Conservation (phyloP, 2,329 filamentous ascomycete species). For the Teratosphaeria gauchensis region DNA sequence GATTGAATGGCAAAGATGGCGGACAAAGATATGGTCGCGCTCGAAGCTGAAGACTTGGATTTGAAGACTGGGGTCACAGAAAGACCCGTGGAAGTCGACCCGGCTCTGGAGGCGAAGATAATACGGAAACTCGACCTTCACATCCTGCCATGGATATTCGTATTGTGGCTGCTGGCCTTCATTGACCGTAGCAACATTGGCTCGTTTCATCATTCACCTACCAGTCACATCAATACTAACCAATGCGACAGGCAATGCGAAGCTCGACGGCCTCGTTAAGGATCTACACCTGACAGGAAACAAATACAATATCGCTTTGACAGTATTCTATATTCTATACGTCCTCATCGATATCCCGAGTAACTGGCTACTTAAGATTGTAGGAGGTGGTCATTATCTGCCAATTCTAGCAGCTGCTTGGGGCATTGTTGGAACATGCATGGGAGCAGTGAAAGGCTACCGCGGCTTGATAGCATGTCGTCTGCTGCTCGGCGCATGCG, state of each 20-base stretch:
- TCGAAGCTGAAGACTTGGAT: conserved; percentile 4
- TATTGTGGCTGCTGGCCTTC: conserved; percentile 38
- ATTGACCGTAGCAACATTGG: conserved; percentile 32
- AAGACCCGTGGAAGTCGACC: not conserved
- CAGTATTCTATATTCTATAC: no score
- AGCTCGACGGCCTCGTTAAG: conserved; percentile 31
- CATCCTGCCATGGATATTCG: conserved; percentile 38
- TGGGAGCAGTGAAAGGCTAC: no score
- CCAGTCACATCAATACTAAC: not conserved
- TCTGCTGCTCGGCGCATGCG: no score
- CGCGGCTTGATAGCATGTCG: no score
- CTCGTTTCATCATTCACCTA: conserved; percentile 1
- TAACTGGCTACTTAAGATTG: no score
- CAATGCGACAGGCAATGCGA: conserved; percentile 26
- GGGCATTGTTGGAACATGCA: no score
- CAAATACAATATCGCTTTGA: conserved; percentile 5
- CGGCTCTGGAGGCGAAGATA: conserved; percentile 15
- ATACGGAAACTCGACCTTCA: conserved; percentile 36
- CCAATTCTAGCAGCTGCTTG: no score
- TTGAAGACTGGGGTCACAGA: not conserved
- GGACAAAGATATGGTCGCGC: not conserved
- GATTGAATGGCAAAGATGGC: not conserved
- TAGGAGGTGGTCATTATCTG: no score
- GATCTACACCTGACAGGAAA: conserved; percentile 32
- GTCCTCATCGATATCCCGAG: no score